A percentile compares a stretch with the other conserved stretches of the same genome.
Evolutionary conservation across 257 asterid species (phyloP).

Genomic region (Gentiana macrophylla): DNA sequence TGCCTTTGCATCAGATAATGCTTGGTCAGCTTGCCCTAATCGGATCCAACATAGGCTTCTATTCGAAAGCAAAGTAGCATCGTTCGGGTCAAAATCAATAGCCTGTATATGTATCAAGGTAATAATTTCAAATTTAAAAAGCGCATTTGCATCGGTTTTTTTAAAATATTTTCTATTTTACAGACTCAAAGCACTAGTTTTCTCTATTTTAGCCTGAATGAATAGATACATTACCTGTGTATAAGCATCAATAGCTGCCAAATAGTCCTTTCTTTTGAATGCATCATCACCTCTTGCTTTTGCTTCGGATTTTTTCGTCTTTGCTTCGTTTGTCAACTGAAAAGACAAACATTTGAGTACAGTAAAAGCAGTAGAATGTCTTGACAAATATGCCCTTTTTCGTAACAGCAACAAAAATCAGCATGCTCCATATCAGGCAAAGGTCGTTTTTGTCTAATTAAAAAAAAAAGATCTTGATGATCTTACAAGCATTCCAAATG

Average conservation of each 20-base stretch:
- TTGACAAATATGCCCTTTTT: too few species aligned
- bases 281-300: conserved; percentile 83
- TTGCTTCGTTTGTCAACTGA: conserved; percentile 79
- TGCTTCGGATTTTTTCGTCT: conserved; percentile 75
- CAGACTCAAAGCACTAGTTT: too few species aligned
- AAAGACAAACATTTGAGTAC: conserved; percentile 5
- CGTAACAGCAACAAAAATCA: too few species aligned
- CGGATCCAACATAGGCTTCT: conserved; percentile 94
- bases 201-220: not conserved
- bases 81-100: conserved; percentile 75
- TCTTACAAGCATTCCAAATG: too few species aligned
- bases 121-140: not conserved
- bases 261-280: conserved; percentile 56
- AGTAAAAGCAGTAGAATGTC: too few species aligned
- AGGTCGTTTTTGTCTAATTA: too few species aligned
- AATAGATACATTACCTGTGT: conserved; percentile 55
- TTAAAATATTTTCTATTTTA: too few species aligned
- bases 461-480: too few species aligned
- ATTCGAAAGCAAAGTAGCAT: conserved; percentile 71
- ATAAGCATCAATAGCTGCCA: conserved; percentile 74
- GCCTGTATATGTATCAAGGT: conserved; percentile 47
- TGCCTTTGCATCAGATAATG: conserved; percentile 77
- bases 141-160: too few species aligned
- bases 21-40: conserved; percentile 80
- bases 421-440: too few species aligned